phyloP scores from a whole-genome alignment of 495 filamentous ascomycete genomes.

The Trichocladium uniseriatum region DNA sequence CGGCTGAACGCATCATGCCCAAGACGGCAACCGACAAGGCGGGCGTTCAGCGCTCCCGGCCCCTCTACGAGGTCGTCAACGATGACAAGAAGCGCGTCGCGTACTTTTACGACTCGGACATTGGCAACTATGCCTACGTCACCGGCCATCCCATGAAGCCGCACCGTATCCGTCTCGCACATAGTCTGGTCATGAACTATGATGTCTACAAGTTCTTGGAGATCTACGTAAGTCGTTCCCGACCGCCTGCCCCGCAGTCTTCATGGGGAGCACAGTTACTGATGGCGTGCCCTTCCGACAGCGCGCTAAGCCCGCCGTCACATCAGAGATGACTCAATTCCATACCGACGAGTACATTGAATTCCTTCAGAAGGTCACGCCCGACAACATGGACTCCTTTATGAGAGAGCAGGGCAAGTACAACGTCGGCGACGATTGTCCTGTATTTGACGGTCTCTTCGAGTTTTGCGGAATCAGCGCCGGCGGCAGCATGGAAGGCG shows the following conservation, averaged over 20 bases:
- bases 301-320: conserved; percentile 94
- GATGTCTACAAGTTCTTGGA: conserved; percentile 98
- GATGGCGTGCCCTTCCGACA: conserved; percentile 24
- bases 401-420: conserved; percentile 90
- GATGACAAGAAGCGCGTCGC: conserved; percentile 62
- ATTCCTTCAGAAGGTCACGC: conserved; percentile 90
- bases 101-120: conserved; percentile 97
- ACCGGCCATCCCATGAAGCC: conserved; percentile 99
- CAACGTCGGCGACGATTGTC: conserved; percentile 97
- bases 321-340: conserved; percentile 97
- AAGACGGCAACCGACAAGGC: conserved; percentile 20
- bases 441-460: conserved; percentile 94
- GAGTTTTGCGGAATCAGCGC: conserved; percentile 98
- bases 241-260: not conserved
- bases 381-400: conserved; percentile 95
- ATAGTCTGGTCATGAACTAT: conserved; percentile 98
- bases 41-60: conserved; percentile 26
- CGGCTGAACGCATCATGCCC: conserved; percentile 9
- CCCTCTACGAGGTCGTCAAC: conserved; percentile 24
- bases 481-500: conserved; percentile 95
- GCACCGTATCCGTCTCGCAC: conserved; percentile 92
- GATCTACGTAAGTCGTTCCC: conserved; percentile 67
- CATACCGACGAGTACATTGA: conserved; percentile 99
- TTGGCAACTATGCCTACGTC: conserved; percentile 94
- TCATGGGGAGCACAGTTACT: not conserved